A percentile compares a stretch with the other conserved stretches of the same genome.
These are phyloP conservation scores for Annulohypoxylon bovei DNA, from an alignment of 495 filamentous ascomycete genomes.

Conservation along the genomic window DNA sequence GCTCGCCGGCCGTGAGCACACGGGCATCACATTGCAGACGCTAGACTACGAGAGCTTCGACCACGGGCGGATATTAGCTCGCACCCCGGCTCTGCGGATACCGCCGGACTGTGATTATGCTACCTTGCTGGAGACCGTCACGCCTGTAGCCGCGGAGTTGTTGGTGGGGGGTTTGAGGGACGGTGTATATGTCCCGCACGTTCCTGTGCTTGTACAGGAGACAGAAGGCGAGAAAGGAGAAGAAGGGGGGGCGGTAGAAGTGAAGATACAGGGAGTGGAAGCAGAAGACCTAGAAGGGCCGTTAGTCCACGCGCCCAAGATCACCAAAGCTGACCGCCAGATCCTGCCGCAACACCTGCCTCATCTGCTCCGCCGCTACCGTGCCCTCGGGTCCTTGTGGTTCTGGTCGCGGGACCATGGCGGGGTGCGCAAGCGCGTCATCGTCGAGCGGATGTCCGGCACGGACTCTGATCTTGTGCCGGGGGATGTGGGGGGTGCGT, in stretches of 20 bases:
- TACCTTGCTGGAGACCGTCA: slow-evolving; percentile 51
- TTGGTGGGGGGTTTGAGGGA: slow-evolving; percentile 67
- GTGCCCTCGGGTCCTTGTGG: slow-evolving; percentile 41
- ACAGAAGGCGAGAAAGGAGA: neutral
- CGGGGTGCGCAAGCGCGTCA: slow-evolving; percentile 34
- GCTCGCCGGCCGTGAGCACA: slow-evolving; percentile 62
- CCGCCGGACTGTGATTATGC: slow-evolving; percentile 6
- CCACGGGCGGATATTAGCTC: slow-evolving; percentile 75
- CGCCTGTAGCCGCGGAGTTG: slow-evolving; percentile 65
- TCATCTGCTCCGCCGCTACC: slow-evolving; percentile 9
- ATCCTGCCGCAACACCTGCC: slow-evolving; percentile 20
- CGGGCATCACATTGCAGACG: slow-evolving; percentile 86
- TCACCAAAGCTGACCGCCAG: slow-evolving; percentile 47
- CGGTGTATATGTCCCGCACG: slow-evolving; percentile 72
- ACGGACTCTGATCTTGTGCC: neutral
- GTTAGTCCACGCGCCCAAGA: slow-evolving; percentile 51
- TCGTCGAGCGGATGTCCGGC: slow-evolving; percentile 34
- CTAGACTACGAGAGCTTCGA: slow-evolving; percentile 81
- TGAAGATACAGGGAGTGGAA: slow-evolving; percentile 27
- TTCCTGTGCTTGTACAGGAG: slow-evolving; percentile 12
- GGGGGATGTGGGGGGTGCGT: no score
- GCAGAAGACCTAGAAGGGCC: neutral
- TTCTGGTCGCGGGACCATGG: slow-evolving; percentile 34
- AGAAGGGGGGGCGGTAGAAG: neutral
- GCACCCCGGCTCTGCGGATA: slow-evolving; percentile 54